Evolutionary conservation across 202 grass and related monocot species (phyloP).

Genomic region (Eragrostis tef): DNA sequence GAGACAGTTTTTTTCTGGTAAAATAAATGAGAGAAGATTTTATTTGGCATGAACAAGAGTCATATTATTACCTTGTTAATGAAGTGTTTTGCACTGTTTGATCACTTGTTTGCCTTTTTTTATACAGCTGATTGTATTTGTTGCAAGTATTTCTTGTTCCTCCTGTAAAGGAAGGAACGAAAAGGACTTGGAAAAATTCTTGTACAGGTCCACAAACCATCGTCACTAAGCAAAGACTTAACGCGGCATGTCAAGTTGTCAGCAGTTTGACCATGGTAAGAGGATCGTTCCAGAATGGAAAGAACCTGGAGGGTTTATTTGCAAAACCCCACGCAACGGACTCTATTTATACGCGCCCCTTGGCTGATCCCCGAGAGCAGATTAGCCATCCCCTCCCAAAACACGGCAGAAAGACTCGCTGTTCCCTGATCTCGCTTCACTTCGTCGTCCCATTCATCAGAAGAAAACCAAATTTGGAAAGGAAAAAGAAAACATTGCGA

Average conservation of each 20-base stretch:
- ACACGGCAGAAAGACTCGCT: background rate
- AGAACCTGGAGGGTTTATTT: slow-evolving; percentile 3
- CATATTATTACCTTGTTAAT: background rate
- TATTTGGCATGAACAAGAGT: no score
- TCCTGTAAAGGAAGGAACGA: background rate
- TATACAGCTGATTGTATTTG: background rate
- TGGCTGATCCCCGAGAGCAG: background rate
- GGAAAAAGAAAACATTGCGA: background rate
- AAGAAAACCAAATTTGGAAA: background rate
- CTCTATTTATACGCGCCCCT: slow-evolving; percentile 53
- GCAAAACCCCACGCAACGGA: slow-evolving; percentile 25
- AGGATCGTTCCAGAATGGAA: background rate
- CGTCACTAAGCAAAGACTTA: background rate
- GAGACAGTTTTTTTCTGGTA: no score
- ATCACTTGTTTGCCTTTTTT: no score
- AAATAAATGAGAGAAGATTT: no score
- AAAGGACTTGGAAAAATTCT: background rate
- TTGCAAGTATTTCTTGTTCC: background rate
- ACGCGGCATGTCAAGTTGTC: background rate
- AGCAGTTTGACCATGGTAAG: background rate
- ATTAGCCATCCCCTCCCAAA: slow-evolving; percentile 17
- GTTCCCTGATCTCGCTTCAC: slow-evolving; percentile 21
- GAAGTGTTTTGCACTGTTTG: no score
- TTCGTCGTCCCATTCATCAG: background rate
- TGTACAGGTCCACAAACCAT: background rate